Evolutionary conservation across 192 early-diverging fungal genomes (phyloP).

Genomic region (Coemansia sp.): DNA sequence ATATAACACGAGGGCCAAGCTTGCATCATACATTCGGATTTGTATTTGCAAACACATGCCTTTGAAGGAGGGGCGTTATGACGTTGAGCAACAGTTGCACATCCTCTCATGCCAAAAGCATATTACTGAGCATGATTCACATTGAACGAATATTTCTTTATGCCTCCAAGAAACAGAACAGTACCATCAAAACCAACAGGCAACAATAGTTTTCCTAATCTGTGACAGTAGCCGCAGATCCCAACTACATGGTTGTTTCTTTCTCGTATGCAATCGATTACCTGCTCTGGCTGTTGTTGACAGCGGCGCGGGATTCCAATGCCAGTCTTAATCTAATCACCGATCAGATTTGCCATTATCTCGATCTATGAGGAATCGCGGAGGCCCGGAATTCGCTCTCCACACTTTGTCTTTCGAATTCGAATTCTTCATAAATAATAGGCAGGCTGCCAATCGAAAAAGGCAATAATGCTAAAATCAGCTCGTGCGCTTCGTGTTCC

Average conservation of each 20-base stretch:
- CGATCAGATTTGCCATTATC: neutral
- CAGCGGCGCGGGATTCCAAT: neutral
- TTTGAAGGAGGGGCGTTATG: no score
- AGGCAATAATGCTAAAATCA: constrained; percentile 24
- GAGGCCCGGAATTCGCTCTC: neutral
- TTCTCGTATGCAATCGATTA: neutral
- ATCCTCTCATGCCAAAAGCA: no score
- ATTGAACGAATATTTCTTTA: no score
- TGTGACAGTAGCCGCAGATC: neutral
- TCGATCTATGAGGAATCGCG: neutral
- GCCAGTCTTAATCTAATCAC: neutral
- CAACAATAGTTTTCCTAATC: no score
- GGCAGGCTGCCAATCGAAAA: neutral
- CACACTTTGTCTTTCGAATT: neutral
- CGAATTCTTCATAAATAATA: neutral
- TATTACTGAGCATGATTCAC: no score
- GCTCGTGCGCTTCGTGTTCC: constrained; percentile 20
- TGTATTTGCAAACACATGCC: no score
- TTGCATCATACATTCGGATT: no score
- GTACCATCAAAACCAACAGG: no score
- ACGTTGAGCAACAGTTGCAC: no score
- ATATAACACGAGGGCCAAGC: no score
- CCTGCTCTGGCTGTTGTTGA: neutral
- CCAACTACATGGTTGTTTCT: neutral
- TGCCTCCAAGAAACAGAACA: no score